A percentile compares a stretch with the other conserved stretches of the same genome.
phyloP scores from a whole-genome alignment of 2,329 filamentous ascomycete genomes.

The Mycogone perniciosa region DNA sequence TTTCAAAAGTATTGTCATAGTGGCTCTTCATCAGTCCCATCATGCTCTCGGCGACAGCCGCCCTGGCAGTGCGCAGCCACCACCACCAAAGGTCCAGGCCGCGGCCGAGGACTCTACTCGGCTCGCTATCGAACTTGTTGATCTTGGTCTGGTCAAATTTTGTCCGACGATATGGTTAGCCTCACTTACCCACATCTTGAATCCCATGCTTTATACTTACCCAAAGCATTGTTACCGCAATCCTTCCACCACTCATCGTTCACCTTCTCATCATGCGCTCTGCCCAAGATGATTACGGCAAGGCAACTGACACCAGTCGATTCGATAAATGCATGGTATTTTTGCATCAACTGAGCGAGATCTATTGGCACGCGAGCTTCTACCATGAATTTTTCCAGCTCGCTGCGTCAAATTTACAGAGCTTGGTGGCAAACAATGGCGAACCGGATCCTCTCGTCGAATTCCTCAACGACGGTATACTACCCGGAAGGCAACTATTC shows the following conservation, averaged over 20 bases:
- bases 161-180: conserved; percentile 16
- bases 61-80: conserved; percentile 1
- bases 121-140: conserved; percentile 12
- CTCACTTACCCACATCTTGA: not conserved
- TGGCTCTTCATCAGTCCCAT: conserved; percentile 5
- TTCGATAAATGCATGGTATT: conserved; percentile 16
- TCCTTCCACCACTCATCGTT: conserved; percentile 16
- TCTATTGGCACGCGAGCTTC: conserved; percentile 19
- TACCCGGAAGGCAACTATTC: not conserved
- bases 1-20: conserved; percentile 2
- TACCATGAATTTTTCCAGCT: conserved; percentile 18
- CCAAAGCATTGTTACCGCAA: conserved; percentile 14
- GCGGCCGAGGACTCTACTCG: conserved; percentile 15
- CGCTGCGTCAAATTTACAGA: conserved; percentile 3
- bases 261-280: conserved; percentile 14
- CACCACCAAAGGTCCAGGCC: conserved; percentile 9
- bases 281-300: not conserved
- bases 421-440: not conserved
- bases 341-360: conserved; percentile 14
- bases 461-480: conserved; percentile 8
- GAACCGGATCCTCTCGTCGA: conserved; percentile 9
- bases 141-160: conserved; percentile 13
- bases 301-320: conserved; percentile 1
- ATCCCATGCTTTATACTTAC: not conserved
- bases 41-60: conserved; percentile 5